Evolutionary conservation across 2,329 filamentous ascomycete genomes (phyloP), one percentile per base, ranked within the genome.

Genomic region (Alternaria consortialis): DNA sequence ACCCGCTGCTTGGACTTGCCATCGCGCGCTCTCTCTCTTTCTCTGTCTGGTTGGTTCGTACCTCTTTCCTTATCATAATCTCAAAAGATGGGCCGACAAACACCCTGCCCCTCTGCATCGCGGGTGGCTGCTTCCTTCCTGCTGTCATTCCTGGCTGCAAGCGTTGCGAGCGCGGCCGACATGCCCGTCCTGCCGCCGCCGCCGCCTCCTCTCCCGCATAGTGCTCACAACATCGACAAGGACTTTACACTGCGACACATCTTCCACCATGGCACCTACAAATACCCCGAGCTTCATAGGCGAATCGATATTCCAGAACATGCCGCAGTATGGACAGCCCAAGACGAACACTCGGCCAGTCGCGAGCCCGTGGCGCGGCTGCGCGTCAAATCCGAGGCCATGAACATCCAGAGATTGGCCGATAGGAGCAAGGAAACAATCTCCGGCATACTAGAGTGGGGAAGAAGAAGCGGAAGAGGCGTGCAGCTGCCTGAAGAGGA

Each of bases 251-350:
- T 99, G 58, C 90, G 93, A 71, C 94, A 99, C 80, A 90, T 98
- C 73, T 95, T 92, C 80, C 94, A 97, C 77, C 94, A 97, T 80
- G 94, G 94, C 60, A 91, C 92, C 40, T 87, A 94, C 77, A 65
- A 86, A 68, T 87, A 97, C 69, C 94, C 94, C 3, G 80, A 85
- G 5, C 86, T 97, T 15, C 92, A 97, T 78, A 86, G 90, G 60
- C 89, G 88, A 69, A 84, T 90, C 63, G 93, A 98, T 77, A 83
- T 97, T 32, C 81, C 86, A 20, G 80, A 84, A 9, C 82, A 88
- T 44, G 85, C 89, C 15, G 80, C 84, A 34, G 81, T 94, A 46
- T 90, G 86, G 81, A 82, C 91, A 57, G 83, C 86, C 11, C 84
- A 85, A 53, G 87, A 90, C 55, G 88, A 88, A 56, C 84, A 70